These are phyloP conservation scores for Hansenula lynferdii DNA, from an alignment of 1,139 yeast species.

Conservation along the genomic window DNA sequence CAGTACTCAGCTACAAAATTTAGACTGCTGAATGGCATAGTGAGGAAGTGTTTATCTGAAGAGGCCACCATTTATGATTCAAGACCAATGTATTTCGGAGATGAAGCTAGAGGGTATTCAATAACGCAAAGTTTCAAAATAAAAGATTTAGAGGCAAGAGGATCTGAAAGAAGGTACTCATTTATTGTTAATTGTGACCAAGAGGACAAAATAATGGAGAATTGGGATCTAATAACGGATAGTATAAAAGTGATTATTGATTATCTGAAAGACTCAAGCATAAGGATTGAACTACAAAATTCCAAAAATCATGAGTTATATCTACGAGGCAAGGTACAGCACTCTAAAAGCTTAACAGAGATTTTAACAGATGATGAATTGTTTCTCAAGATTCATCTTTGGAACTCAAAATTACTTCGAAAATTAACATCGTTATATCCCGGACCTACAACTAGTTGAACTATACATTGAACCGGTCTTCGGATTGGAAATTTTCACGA, in stretches of 20 bases:
- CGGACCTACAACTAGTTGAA: no score
- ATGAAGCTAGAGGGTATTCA: conserved; percentile 62
- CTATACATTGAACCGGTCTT: no score
- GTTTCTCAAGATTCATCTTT: conserved; percentile 61
- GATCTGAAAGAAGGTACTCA: conserved; percentile 71
- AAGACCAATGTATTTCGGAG: conserved; percentile 70
- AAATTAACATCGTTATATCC: no score
- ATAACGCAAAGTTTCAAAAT: conserved; percentile 63
- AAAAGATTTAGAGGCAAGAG: conserved; percentile 67
- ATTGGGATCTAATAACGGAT: conserved; percentile 53
- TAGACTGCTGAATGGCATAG: conserved; percentile 33
- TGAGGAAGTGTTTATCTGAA: conserved; percentile 64
- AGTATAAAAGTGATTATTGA: conserved; percentile 49
- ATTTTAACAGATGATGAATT: conserved; percentile 55
- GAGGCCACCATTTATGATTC: conserved; percentile 65
- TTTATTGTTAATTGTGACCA: conserved; percentile 58
- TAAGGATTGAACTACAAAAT: conserved; percentile 25
- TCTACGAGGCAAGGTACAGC: conserved; percentile 43
- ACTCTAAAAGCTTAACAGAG: conserved; percentile 55
- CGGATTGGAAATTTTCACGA: no score
- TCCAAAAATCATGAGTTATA: conserved; percentile 32
- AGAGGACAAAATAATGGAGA: conserved; percentile 45
- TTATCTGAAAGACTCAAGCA: conserved; percentile 42
- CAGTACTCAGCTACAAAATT: conserved; percentile 54
- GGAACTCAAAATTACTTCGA: conserved; percentile 49